Percentiles rank a stretch among this genome's conserved stretches.
phyloP scores from a whole-genome alignment of 1,139 yeast species.

The Geotrichum candidum region DNA sequence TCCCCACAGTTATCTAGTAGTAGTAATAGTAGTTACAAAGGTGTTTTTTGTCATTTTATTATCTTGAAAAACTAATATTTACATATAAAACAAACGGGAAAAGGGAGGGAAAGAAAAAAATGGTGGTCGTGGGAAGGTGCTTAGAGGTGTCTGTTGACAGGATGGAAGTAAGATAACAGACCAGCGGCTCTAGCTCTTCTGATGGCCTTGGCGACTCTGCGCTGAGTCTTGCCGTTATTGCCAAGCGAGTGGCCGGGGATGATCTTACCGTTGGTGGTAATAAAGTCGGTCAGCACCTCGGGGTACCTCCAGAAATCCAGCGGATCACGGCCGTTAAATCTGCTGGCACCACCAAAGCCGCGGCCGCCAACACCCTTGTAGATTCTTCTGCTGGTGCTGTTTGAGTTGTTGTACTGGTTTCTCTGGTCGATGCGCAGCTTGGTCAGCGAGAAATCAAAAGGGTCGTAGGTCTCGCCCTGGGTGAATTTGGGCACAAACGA shows the following conservation, averaged over 20 bases:
- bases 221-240: conserved; percentile 52
- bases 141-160: conserved; percentile 35
- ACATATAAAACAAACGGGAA: neutral
- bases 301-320: conserved; percentile 39
- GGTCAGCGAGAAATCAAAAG: conserved; percentile 30
- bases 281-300: conserved; percentile 49
- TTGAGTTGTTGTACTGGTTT: conserved; percentile 24
- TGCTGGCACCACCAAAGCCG: neutral
- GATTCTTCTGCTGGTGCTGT: neutral
- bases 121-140: neutral
- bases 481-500: conserved; percentile 25
- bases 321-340: conserved; percentile 26
- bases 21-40: neutral
- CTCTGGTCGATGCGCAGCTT: conserved; percentile 23
- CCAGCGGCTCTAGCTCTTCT: conserved; percentile 67
- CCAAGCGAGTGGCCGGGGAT: conserved; percentile 55
- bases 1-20: neutral
- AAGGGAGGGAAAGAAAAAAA: neutral
- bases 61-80: neutral
- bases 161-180: conserved; percentile 56
- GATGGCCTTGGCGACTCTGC: conserved; percentile 56
- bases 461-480: conserved; percentile 29
- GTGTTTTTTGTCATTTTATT: neutral
- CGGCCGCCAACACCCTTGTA: neutral
- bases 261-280: conserved; percentile 60